These are phyloP conservation scores for Boletus vinaceobasis DNA, from an alignment of 768 basidiomycete species.

Conservation along the genomic window DNA sequence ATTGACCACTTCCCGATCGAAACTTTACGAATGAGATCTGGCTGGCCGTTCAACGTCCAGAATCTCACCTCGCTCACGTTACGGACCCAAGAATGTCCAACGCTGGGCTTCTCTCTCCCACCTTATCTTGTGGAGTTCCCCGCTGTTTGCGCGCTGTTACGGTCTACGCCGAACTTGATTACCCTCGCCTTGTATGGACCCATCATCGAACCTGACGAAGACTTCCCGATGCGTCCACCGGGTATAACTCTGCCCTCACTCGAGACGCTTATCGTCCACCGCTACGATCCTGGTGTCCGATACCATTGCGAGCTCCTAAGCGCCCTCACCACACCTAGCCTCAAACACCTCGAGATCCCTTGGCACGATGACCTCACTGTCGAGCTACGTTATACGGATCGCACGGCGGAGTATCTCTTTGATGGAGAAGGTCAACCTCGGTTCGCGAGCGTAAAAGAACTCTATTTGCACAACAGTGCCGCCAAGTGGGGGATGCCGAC, in stretches of 20 bases:
- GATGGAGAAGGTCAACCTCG: constrained; percentile 4
- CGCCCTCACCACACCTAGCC: constrained; percentile 6
- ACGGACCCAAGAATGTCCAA: constrained; percentile 10
- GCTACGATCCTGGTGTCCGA: constrained; percentile 9
- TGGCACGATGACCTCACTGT: constrained; percentile 8
- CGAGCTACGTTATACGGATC: constrained; percentile 5
- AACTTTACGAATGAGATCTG: no score
- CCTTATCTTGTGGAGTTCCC: constrained; percentile 17
- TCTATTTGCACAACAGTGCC: constrained; percentile 13
- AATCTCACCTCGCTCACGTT: constrained; percentile 14
- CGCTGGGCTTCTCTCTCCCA: constrained; percentile 3
- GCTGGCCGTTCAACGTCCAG: constrained; percentile 4
- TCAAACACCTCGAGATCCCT: no score
- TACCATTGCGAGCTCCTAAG: constrained; percentile 15
- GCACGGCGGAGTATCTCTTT: constrained; percentile 7
- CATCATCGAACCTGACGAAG: constrained; percentile 12
- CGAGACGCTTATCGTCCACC: constrained; percentile 16
- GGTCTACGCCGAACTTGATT: no score
- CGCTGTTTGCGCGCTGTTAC: constrained; percentile 7
- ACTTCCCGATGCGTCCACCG: constrained; percentile 1
- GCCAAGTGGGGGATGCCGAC: constrained; percentile 10
- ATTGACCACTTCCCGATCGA: no score
- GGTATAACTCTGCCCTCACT: not conserved
- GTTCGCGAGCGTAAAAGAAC: constrained; percentile 8
- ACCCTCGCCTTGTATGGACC: constrained; percentile 14